Percentiles rank a stretch among this genome's conserved stretches.
These are phyloP conservation scores for Sapria himalayana DNA, from an alignment of 345 rosid species.

Conservation along the genomic window DNA sequence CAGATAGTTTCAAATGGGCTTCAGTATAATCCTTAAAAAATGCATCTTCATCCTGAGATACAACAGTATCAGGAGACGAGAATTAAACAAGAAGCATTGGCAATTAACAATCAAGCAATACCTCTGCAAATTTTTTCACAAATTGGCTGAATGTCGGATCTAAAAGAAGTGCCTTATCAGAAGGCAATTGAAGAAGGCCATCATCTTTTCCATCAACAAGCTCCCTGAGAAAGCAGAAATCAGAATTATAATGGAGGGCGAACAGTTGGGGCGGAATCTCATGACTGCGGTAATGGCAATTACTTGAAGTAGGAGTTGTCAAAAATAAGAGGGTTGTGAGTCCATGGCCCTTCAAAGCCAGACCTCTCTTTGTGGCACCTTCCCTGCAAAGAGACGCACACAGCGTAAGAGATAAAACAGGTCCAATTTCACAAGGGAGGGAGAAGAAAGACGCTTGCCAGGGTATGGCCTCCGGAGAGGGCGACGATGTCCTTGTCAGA, in stretches of 20 bases:
- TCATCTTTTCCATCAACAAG: slow-evolving; percentile 72
- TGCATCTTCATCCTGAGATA: slow-evolving; percentile 66
- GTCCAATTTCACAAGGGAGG: background rate
- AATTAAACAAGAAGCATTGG: background rate
- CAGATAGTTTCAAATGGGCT: slow-evolving; percentile 76
- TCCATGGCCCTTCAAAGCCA: slow-evolving; percentile 96
- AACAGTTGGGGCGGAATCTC: background rate
- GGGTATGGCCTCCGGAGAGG: slow-evolving; percentile 86
- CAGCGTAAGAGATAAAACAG: background rate
- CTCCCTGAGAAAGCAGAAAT: slow-evolving; percentile 24
- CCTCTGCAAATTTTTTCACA: slow-evolving; percentile 85
- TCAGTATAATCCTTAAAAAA: slow-evolving; percentile 70
- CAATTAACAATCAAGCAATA: slow-evolving; percentile 5
- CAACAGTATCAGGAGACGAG: background rate
- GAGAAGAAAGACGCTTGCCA: slow-evolving; percentile 26
- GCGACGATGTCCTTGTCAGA: slow-evolving; percentile 82
- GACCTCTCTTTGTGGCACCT: slow-evolving; percentile 92
- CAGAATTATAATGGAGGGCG: background rate
- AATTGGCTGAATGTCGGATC: slow-evolving; percentile 79
- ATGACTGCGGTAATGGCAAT: slow-evolving; percentile 3
- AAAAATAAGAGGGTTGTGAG: slow-evolving; percentile 62
- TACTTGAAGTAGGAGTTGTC: slow-evolving; percentile 88
- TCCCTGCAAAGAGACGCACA: slow-evolving; percentile 25
- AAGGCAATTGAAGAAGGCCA: slow-evolving; percentile 53
- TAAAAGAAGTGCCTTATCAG: slow-evolving; percentile 61